Base-by-base conservation (phyloP, 495 filamentous ascomycete species). In the Delitschia confertaspora region DNA sequence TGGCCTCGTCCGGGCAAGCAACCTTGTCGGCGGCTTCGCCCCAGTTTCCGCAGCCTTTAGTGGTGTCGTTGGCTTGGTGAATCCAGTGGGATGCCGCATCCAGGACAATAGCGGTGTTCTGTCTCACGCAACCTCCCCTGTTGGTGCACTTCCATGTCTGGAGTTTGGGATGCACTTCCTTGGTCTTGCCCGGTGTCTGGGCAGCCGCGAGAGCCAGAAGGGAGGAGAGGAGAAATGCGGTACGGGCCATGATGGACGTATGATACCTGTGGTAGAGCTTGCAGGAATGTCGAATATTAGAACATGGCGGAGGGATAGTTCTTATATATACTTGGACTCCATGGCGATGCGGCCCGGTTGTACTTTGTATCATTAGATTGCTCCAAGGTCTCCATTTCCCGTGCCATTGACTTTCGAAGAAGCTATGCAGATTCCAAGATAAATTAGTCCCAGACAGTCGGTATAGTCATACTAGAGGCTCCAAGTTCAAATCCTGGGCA, bases 111-210 rank as follows among this genome's bases (percentile, higher is more conserved):
- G 53, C 51, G 4, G 49, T 59, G 23, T 58, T 31, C n/a, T 54
- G 52, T 14, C 39, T 45, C n/a, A 25, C 42, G 43, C 61, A 64
- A 8, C 61, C 61, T 10, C 38, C 47, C 19, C 26, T 23, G n/a
- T 45, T 60, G 2, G 61, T 60, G 48, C 61, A 64, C 20, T 51
- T 48, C 45, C 51, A 51, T 21, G 59, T 61, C 4, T 35, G 41
- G 13, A 64, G 42, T 31, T 44, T 44, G 11, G 61, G 59, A 33
- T 64, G 59, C n/a, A 34, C 31, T 45, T 62, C 61, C 5, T 49
- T 30, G 6, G 30, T 46, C 3, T 20, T 47, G 38, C 61, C 59
- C 16, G 47, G 47, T 10, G 56, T 47, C 45, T 64, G 61, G 19
- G 57, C 55, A n/a, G 36, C 31, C 20, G 33, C 55, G 29, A 57